Conservation (phyloP, 352 stramenopile genomes). For the Pelagophyceae sp. region DNA sequence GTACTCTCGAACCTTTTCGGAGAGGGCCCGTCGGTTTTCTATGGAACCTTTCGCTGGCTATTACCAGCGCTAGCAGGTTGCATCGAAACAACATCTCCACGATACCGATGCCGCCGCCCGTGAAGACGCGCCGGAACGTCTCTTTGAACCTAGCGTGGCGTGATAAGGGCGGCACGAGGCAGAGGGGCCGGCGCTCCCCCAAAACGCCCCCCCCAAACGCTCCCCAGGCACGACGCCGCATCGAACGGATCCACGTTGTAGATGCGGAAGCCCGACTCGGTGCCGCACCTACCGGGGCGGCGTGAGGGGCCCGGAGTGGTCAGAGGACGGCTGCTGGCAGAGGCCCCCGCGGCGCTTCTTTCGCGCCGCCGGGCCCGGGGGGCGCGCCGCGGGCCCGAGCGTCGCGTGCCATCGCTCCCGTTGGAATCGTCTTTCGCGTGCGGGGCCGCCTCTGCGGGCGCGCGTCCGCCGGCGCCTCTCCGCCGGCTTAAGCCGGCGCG, state of each 20-base stretch:
- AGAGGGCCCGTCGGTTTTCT: too few relatives aligned
- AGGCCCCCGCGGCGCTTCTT: too few relatives aligned
- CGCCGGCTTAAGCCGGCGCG: too few relatives aligned
- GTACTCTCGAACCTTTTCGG: too few relatives aligned
- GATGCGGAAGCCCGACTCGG: slow-evolving; percentile 92
- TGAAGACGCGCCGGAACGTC: slow-evolving; percentile 75
- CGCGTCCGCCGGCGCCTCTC: too few relatives aligned
- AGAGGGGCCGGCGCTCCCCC: not conserved
- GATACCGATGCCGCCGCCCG: slow-evolving; percentile 85
- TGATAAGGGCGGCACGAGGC: not conserved
- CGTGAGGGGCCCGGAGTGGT: too few relatives aligned
- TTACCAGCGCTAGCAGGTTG: slow-evolving; percentile 94
- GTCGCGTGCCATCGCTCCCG: not conserved
- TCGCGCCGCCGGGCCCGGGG: too few relatives aligned
- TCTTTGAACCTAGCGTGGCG: slow-evolving; percentile 63
- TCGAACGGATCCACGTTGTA: slow-evolving; percentile 96
- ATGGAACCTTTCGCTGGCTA: too few relatives aligned
- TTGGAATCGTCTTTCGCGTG: slow-evolving; percentile 30
- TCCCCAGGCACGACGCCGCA: too few relatives aligned
- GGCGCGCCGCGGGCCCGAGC: not conserved
- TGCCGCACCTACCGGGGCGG: slow-evolving; percentile 76
- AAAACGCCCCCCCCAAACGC: slow-evolving; percentile 30
- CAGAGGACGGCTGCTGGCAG: not conserved
- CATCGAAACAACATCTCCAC: slow-evolving; percentile 99
- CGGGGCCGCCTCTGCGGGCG: too few relatives aligned